Conservation (phyloP, 805 yeast species). For the Candida piceae region DNA sequence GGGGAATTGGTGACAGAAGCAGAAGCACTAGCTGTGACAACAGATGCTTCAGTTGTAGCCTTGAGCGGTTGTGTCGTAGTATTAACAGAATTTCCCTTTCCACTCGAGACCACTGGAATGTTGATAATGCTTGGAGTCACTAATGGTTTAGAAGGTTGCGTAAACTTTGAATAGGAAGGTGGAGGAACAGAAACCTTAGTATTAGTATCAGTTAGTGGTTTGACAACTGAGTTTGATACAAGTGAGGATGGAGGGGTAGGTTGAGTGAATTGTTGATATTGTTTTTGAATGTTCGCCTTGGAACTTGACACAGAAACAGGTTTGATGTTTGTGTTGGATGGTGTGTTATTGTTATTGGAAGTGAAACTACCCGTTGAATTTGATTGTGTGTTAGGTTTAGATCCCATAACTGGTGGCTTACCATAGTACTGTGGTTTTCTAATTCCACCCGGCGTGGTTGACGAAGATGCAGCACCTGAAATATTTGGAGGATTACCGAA, state of each 20-base stretch:
- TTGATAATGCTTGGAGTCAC: no score
- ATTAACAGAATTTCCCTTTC: no score
- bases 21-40: no score
- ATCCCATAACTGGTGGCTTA: constrained; percentile 12
- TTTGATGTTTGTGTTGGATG: not conserved
- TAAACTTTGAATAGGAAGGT: not conserved
- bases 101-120: no score
- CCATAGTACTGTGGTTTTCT: constrained; percentile 28
- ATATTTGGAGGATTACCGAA: not conserved
- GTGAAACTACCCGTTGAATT: not conserved
- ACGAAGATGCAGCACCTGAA: not conserved
- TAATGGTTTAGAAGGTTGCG: not conserved
- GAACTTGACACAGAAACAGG: no score
- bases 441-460: constrained; percentile 7
- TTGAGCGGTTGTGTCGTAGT: not conserved
- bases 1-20: no score
- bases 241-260: constrained; percentile 11
- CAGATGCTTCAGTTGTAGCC: not conserved
- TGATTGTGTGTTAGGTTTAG: not conserved
- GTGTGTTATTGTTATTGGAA: not conserved
- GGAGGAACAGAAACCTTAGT: not conserved
- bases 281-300: constrained; percentile 9
- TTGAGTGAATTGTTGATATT: constrained; percentile 15
- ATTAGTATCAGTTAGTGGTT: not conserved
- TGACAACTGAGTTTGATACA: not conserved